Evolutionary conservation across 2,329 filamentous ascomycete species (phyloP), one percentile per base, ranked within the genome.

Genomic region (Penicillium olsonii): DNA sequence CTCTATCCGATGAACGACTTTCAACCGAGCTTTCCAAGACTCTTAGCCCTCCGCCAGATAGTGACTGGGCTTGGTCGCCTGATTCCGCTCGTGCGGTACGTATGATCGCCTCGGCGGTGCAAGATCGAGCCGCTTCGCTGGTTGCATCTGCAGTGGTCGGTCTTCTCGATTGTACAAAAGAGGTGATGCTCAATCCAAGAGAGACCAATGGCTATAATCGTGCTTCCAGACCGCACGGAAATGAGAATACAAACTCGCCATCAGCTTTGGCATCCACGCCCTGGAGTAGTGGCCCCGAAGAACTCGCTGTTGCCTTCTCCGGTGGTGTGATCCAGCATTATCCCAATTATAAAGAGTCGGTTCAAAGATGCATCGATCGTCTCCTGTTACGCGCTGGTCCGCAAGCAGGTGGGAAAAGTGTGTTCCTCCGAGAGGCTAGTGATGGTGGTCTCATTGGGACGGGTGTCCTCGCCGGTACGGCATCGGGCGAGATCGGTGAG

Each of bases 291-390:
- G 67, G 67, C 5, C 64, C 68, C 0, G 76, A 81, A 50, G 84
- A 88, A 59, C 68, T 91, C 19, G 83, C 87, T 1, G 85, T 92
- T 19, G 88, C 87, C 1, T 90, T 88, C 63, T 89, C 87, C 0
- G 88, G 88, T 14, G 86, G 87, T 15, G 89, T 87, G 61, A 91
- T 92, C 47, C 81, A 84, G 12, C 84, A 88, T 61, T 90, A 90
- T 63, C 87, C 88, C 34, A 77, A 86, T 58, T 90, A 88, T 67
- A 74, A 88, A 29, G 69, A 73, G 38, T 83, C 85, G 50, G 87
- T 85, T 54, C 87, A 90, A 66, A 58, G 69, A n/a, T 87, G 88
- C 63, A 75, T 91, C 40, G 83, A 89, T 51, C 66, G 69, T 5
- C 64, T 80, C 12, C 64, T 79, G 0, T 65, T 73, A 35, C 61